phyloP scores from a whole-genome alignment of 495 filamentous ascomycete genomes.

The Penicillium maclennaniae region DNA sequence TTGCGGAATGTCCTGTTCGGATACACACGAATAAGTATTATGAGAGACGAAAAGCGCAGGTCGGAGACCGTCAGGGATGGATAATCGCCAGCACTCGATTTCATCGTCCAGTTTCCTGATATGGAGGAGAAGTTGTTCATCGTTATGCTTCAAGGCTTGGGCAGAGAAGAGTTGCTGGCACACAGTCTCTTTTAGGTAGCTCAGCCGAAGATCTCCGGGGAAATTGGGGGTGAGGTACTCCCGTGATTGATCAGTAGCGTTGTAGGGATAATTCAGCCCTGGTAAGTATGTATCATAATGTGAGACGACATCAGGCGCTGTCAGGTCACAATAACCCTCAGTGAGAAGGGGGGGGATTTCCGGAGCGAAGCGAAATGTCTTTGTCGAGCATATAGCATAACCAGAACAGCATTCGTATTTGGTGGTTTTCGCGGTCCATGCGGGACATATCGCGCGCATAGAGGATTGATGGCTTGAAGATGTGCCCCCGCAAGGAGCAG shows the following conservation, averaged over 20 bases:
- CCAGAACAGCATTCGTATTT: conserved; percentile 30
- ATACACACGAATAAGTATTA: neutral
- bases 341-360: conserved; percentile 22
- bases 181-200: conserved; percentile 15
- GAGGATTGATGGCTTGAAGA: neutral
- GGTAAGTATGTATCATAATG: conserved; percentile 4
- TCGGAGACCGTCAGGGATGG: conserved; percentile 8
- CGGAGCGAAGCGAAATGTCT: conserved; percentile 25
- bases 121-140: conserved; percentile 13
- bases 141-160: conserved; percentile 3
- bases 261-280: neutral
- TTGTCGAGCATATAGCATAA: conserved; percentile 31
- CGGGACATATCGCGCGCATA: neutral
- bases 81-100: conserved; percentile 17
- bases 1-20: neutral
- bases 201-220: conserved; percentile 10
- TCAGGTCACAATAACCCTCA: conserved; percentile 27
- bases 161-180: conserved; percentile 13
- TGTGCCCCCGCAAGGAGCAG: conserved; percentile 10
- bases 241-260: neutral
- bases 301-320: conserved; percentile 4
- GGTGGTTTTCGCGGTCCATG: conserved; percentile 2
- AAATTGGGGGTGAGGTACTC: neutral
- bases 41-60: conserved; percentile 16
- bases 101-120: conserved; percentile 18